Percentiles rank a stretch among this genome's conserved stretches.
phyloP scores from a whole-genome alignment of 306 rosid species.

The Trifolium subterraneum region DNA sequence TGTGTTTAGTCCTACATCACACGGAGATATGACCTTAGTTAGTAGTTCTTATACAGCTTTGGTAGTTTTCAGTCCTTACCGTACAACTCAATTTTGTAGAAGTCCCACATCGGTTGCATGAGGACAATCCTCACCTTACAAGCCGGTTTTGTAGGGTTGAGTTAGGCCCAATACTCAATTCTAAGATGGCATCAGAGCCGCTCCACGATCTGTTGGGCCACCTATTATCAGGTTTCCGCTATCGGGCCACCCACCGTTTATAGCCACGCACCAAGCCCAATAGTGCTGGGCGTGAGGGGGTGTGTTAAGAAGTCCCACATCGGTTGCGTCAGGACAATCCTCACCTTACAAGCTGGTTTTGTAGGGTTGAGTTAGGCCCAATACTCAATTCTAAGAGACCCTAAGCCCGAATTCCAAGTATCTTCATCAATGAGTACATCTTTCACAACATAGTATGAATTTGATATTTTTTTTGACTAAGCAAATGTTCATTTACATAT shows the following conservation, averaged over 20 bases:
- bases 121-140: neutral
- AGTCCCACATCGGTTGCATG: no score
- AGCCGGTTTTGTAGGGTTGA: neutral
- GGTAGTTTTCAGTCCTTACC: neutral
- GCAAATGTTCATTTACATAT: constrained; percentile 7
- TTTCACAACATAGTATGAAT: constrained; percentile 9
- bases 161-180: no score
- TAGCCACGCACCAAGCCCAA: no score
- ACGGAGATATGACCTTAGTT: neutral
- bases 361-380: neutral
- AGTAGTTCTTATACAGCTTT: neutral
- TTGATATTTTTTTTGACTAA: neutral
- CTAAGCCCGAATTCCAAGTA: neutral
- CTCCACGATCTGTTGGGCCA: no score
- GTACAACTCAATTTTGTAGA: neutral
- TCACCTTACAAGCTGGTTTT: neutral
- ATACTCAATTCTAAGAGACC: no score
- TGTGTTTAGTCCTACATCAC: neutral
- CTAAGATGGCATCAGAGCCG: no score
- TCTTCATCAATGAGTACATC: neutral
- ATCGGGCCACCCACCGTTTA: no score
- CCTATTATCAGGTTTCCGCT: no score
- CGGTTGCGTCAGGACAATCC: no score
- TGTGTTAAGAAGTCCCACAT: no score
- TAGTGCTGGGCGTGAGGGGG: no score